phyloP scores from a whole-genome alignment of 805 yeast species.

The Diddensiella santjacobensis region DNA sequence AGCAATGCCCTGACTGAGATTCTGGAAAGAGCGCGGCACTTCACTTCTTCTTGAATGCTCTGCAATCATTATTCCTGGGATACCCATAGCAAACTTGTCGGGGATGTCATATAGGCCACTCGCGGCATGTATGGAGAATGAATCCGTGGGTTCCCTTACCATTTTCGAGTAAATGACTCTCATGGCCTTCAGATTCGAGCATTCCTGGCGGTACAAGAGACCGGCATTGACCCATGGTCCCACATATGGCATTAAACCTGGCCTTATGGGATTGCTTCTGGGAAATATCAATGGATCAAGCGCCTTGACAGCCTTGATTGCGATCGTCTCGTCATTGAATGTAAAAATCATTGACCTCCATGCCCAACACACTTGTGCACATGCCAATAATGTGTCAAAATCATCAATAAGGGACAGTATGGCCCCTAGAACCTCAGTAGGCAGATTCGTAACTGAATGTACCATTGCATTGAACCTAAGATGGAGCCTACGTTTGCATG shows the following conservation, averaged over 20 bases:
- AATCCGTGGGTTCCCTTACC: background rate
- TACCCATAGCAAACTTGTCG: background rate
- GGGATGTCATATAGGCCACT: background rate
- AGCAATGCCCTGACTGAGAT: background rate
- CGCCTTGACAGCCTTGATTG: background rate
- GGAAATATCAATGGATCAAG: conserved; percentile 1
- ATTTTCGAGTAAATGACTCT: background rate
- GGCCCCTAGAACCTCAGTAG: background rate
- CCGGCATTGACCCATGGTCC: conserved; percentile 3
- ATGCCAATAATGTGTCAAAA: background rate
- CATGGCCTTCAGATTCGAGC: background rate
- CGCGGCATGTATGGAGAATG: background rate
- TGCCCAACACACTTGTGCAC: background rate
- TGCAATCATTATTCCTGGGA: background rate
- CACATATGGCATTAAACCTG: background rate
- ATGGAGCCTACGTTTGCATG: too few relatives aligned
- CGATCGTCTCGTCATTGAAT: background rate
- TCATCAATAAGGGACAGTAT: background rate
- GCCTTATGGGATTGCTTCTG: background rate
- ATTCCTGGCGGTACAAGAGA: background rate
- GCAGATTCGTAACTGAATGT: too few relatives aligned
- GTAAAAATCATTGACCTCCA: background rate
- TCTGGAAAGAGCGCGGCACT: background rate
- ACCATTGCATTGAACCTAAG: too few relatives aligned
- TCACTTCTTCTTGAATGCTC: background rate